Evolutionary conservation across 192 early-diverging fungal genomes (phyloP).

Genomic region (Coemansia sp.): DNA sequence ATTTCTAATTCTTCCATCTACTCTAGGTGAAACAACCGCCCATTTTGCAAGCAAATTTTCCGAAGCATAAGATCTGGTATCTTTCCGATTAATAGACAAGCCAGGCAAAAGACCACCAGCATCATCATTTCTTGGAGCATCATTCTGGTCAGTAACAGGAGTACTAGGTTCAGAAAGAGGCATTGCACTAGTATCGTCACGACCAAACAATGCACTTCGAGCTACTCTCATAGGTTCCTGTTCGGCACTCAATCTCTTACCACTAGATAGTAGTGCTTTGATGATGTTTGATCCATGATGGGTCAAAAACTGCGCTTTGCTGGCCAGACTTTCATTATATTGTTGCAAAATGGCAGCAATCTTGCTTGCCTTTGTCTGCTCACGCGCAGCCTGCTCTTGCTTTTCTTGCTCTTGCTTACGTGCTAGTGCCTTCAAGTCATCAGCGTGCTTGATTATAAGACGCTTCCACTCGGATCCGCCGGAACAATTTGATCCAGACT

Average conservation of each 20-base stretch:
- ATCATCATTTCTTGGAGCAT: constrained; percentile 4
- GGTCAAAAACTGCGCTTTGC: not conserved
- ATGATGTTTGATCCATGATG: not conserved
- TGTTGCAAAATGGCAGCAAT: not conserved
- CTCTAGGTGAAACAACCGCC: constrained; percentile 41
- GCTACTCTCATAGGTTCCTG: not conserved
- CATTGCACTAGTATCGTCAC: not conserved
- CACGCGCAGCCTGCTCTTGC: not conserved
- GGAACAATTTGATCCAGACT: not conserved
- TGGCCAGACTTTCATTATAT: not conserved
- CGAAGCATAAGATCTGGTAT: not conserved
- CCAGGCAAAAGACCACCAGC: constrained; percentile 5
- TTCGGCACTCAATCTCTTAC: not conserved
- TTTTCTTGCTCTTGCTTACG: constrained; percentile 4
- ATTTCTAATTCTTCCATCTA: constrained; percentile 44
- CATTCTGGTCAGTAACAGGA: constrained; percentile 2
- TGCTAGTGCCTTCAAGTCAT: constrained; percentile 17
- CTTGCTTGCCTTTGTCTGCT: not conserved
- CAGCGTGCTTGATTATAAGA: constrained; percentile 39
- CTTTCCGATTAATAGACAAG: constrained; percentile 10
- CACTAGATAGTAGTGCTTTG: not conserved
- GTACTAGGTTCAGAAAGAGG: not conserved
- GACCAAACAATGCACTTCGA: not conserved
- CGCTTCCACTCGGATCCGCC: constrained; percentile 21
- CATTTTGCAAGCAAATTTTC: constrained; percentile 37